Conservation (phyloP, 345 rosid genomes). For the Linum tenue region DNA sequence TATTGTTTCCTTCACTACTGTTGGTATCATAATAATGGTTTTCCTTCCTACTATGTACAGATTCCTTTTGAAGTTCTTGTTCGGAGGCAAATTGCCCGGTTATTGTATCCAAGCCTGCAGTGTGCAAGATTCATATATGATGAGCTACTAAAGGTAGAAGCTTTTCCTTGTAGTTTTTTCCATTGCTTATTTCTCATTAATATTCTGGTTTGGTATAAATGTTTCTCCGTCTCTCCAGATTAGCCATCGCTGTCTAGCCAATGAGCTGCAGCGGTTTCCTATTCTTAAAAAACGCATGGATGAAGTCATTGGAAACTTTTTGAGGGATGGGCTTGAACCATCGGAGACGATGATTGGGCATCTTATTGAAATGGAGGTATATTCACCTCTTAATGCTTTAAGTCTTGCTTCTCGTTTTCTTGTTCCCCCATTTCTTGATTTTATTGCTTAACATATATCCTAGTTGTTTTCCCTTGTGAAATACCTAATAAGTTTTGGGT, state of each 20-base stretch:
- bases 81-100: constrained; percentile 81
- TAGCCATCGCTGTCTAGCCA: constrained; percentile 65
- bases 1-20: neutral
- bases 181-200: neutral
- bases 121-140: constrained; percentile 94
- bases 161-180: neutral
- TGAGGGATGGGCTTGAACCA: constrained; percentile 87
- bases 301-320: constrained; percentile 78
- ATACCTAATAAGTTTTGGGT: neutral
- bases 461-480: neutral
- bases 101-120: constrained; percentile 92
- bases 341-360: constrained; percentile 87
- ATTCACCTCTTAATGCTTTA: neutral
- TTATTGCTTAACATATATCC: neutral
- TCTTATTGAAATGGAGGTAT: constrained; percentile 92
- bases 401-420: neutral
- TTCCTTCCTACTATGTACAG: constrained; percentile 22
- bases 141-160: constrained; percentile 69
- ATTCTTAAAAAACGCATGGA: constrained; percentile 85
- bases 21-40: neutral
- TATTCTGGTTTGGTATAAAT: neutral
- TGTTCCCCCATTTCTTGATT: too few species aligned
- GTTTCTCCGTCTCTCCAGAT: constrained; percentile 40
- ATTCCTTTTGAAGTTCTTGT: constrained; percentile 96
- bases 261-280: constrained; percentile 76